Base-by-base conservation (phyloP, 2,329 filamentous ascomycete genomes). In the Cytospora chrysosperma region DNA sequence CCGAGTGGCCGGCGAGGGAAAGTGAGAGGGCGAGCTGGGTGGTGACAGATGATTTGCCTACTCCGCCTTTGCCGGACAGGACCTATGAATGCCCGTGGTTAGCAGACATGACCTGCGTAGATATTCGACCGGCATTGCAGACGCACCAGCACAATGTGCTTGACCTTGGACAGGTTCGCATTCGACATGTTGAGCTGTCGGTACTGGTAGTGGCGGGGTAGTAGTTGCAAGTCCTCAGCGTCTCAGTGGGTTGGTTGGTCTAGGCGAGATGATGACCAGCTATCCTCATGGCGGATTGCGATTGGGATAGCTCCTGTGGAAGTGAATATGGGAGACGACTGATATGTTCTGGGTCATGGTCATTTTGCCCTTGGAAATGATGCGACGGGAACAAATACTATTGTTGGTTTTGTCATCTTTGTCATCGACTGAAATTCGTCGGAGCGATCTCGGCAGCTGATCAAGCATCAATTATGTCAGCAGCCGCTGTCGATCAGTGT, bases 11-110 rank as follows among this genome's bases (percentile, higher is more conserved):
- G 67, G 91, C 86, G 1, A 95, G 84, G 2, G 92, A 89, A 34
- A 99, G 87, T 0, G 93, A 93, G 43, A 99, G 85, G 10, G 95
- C 95, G 19, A 99, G 88, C 75, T 99, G 95, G 1, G 94, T 96
- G 0, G 95, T 98, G n/a, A 97, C 88, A 59, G 93, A 97, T 51
- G 94, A 98, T 81, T 99, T 99, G 64, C 95, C 95, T 24, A 99
- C 95, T 70, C 95, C 95, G 72, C 95, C 95, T 84, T 99, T 99
- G 70, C 95, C 95, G 15, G 95, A 98, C 55, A 99, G 89, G 67
- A 94, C 84, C 84, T 87, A 61, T 27, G 6, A 55, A 21, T 27
- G 17, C 30, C 9, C n/a, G 24, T 55, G 47, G 58, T 68, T 43
- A 69, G 62, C 47, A 63, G 50, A 9, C 17, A 34, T 8, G 34